phyloP scores from a whole-genome alignment of 495 filamentous ascomycete genomes.

The Parathielavia hyrcaniae region DNA sequence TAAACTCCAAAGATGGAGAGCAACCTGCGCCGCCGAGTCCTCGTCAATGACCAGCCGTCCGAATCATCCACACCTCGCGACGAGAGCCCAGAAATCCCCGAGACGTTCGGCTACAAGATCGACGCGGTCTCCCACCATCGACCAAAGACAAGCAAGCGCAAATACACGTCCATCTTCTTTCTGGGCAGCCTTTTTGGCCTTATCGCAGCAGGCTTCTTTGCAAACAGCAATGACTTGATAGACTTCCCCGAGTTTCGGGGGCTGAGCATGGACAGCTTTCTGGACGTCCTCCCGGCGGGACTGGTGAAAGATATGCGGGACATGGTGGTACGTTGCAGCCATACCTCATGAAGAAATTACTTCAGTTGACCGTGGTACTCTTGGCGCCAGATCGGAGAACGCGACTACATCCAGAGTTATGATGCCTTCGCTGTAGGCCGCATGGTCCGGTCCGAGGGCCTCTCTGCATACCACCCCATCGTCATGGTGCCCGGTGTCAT shows the following conservation, averaged over 20 bases:
- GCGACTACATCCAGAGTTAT: constrained; percentile 73
- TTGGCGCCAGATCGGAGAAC: constrained; percentile 62
- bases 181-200: constrained; percentile 81
- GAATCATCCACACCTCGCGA: constrained; percentile 36
- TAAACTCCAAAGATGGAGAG: constrained; percentile 33
- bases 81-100: constrained; percentile 41
- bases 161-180: constrained; percentile 71
- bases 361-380: background rate
- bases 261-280: constrained; percentile 72
- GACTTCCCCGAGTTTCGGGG: constrained; percentile 73
- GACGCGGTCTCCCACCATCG: constrained; percentile 39
- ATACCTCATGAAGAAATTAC: background rate
- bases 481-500: constrained; percentile 98
- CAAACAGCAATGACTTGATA: constrained; percentile 74
- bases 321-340: constrained; percentile 54
- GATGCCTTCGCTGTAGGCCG: constrained; percentile 89
- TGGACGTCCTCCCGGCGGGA: constrained; percentile 77
- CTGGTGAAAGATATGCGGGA: constrained; percentile 77
- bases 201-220: constrained; percentile 74
- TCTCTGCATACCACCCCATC: constrained; percentile 77
- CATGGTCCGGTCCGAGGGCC: constrained; percentile 72
- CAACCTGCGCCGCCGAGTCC: constrained; percentile 46
- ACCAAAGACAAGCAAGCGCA: constrained; percentile 56
- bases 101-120: constrained; percentile 36
- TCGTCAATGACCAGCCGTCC: constrained; percentile 28